phyloP scores from a whole-genome alignment of 208 protist species.

The Phytomonas francai region DNA sequence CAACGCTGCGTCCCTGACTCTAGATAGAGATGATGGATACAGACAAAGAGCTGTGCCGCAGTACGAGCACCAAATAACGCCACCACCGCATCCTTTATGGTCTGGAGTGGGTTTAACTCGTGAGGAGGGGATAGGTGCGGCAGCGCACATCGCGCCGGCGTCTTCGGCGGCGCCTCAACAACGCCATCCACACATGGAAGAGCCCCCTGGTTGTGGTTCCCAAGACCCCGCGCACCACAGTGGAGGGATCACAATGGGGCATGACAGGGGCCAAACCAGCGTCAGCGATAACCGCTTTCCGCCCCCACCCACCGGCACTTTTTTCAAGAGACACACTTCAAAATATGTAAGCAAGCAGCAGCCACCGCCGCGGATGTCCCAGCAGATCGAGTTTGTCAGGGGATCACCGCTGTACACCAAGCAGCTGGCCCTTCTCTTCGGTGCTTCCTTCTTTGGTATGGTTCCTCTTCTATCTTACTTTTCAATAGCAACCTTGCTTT shows the following conservation, averaged over 20 bases:
- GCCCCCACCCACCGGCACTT: slow-evolving; percentile 1
- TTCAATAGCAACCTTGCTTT: slow-evolving; percentile 51
- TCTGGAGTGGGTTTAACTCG: not conserved
- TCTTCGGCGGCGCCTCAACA: not conserved
- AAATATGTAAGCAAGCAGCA: not conserved
- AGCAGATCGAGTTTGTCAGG: slow-evolving; percentile 25
- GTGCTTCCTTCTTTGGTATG: slow-evolving; percentile 53
- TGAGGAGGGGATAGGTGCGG: not conserved
- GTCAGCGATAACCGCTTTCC: not conserved
- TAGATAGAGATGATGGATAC: not conserved
- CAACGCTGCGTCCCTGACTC: not conserved
- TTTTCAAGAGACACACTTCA: not conserved
- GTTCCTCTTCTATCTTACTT: slow-evolving; percentile 71
- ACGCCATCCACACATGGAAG: not conserved
- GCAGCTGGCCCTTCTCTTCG: slow-evolving; percentile 39
- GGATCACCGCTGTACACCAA: slow-evolving; percentile 26
- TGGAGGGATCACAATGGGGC: not conserved
- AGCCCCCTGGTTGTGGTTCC: not conserved
- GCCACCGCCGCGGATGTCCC: not conserved
- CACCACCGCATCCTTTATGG: not conserved
- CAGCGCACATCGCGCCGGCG: not conserved
- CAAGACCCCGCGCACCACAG: not conserved
- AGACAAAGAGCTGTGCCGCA: not conserved
- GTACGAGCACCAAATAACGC: not conserved
- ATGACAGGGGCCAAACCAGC: not conserved